Evolutionary conservation across 805 yeast genomes (phyloP).

Genomic region (Lipomyces spencermartinsiae): DNA sequence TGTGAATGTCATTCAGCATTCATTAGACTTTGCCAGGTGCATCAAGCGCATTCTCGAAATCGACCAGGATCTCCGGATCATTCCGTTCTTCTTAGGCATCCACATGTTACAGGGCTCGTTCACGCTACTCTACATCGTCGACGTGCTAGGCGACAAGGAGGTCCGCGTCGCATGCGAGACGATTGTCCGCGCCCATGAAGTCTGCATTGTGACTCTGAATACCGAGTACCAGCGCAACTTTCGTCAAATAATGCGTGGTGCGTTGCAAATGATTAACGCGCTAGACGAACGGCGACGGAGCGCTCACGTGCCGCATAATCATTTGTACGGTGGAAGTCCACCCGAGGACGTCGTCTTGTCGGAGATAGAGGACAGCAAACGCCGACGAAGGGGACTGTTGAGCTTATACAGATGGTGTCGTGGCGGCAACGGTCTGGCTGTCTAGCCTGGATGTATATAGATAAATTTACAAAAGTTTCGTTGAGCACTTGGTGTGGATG

Average conservation of each 20-base stretch:
- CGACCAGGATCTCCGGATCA: conserved; percentile 42
- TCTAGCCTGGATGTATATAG: conserved; percentile 22
- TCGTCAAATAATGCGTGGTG: conserved; percentile 44
- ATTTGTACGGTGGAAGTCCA: conserved; percentile 32
- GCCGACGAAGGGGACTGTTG: conserved; percentile 45
- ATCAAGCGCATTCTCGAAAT: conserved; percentile 41
- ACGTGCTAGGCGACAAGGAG: conserved; percentile 41
- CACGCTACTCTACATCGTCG: conserved; percentile 41
- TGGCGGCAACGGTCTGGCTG: conserved; percentile 50
- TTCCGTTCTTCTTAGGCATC: conserved; percentile 46
- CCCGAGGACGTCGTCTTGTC: conserved; percentile 40
- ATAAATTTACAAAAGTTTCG: neutral
- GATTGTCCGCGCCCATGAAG: conserved; percentile 45
- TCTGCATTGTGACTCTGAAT: conserved; percentile 44
- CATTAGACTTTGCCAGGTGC: conserved; percentile 42
- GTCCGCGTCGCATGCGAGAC: conserved; percentile 44
- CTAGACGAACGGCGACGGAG: conserved; percentile 29
- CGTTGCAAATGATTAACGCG: conserved; percentile 41
- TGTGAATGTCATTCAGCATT: conserved; percentile 40
- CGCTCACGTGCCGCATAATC: conserved; percentile 29
- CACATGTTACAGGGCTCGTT: conserved; percentile 44
- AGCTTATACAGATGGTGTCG: conserved; percentile 49
- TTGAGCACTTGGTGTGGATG: neutral
- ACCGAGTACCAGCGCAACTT: conserved; percentile 45
- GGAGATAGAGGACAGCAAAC: conserved; percentile 39